phyloP scores from a whole-genome alignment of 306 rosid species.

The Spatholobus suberectus region DNA sequence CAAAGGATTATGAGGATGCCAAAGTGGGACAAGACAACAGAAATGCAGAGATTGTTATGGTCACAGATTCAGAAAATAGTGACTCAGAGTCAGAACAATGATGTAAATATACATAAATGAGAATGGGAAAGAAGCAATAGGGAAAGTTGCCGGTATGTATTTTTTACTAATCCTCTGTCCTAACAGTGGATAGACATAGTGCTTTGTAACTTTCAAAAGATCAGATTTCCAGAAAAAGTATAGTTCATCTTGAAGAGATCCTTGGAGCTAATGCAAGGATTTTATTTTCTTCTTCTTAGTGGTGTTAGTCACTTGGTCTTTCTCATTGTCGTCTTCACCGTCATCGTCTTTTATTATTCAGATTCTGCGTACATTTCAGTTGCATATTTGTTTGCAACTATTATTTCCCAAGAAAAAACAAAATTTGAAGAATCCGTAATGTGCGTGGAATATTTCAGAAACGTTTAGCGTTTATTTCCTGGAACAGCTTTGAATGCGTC shows the following conservation, averaged over 20 bases:
- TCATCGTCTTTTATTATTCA: too few species aligned
- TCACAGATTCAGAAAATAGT: conserved; percentile 57
- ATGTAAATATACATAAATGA: conserved; percentile 35
- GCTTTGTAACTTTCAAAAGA: conserved; percentile 12
- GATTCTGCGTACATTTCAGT: too few species aligned
- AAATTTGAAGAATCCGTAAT: too few species aligned
- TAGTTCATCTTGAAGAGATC: conserved; percentile 10
- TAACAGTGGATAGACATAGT: conserved; percentile 11
- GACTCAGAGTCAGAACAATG: conserved; percentile 60
- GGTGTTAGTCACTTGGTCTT: too few species aligned
- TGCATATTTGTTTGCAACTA: too few species aligned
- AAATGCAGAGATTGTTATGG: conserved; percentile 56
- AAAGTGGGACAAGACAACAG: conserved; percentile 47
- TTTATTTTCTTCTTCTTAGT: neutral
- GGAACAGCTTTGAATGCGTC: too few species aligned
- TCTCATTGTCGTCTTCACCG: too few species aligned
- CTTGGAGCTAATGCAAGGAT: neutral
- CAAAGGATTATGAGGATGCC: conserved; percentile 64
- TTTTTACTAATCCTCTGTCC: conserved; percentile 9
- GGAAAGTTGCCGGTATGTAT: conserved; percentile 18
- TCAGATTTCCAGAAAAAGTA: neutral
- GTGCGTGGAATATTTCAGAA: too few species aligned
- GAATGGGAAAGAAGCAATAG: neutral
- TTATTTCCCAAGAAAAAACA: too few species aligned
- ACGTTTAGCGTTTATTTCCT: too few species aligned